Evolutionary conservation across 345 rosid species (phyloP).

Genomic region (Melaleuca alternifolia): DNA sequence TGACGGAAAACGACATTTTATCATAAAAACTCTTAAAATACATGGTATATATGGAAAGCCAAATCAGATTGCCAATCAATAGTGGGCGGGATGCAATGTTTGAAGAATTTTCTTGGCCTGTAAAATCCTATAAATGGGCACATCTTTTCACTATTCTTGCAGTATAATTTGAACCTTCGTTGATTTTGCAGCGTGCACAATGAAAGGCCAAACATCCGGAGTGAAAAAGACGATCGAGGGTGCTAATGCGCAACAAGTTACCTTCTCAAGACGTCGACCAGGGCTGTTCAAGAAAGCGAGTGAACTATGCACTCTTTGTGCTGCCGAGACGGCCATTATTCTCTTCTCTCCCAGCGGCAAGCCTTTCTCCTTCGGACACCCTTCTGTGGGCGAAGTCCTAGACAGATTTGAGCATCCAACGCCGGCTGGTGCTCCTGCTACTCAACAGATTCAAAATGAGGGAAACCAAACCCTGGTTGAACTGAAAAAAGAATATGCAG

Average conservation of each 20-base stretch:
- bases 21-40: neutral
- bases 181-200: neutral
- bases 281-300: conserved; percentile 54
- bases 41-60: neutral
- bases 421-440: too few species aligned
- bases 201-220: neutral
- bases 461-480: neutral
- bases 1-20: neutral
- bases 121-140: too few species aligned
- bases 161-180: neutral
- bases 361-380: conserved; percentile 44
- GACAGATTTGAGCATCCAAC: conserved; percentile 16
- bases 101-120: too few species aligned
- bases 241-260: conserved; percentile 27
- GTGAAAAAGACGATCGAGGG: neutral
- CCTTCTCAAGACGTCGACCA: conserved; percentile 37
- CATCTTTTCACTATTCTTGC: too few species aligned
- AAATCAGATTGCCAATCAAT: neutral
- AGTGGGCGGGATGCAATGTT: too few species aligned
- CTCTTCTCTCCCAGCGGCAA: conserved; percentile 51
- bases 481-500: conserved; percentile 4
- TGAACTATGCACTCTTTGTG: conserved; percentile 35
- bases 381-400: conserved; percentile 23
- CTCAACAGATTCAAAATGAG: neutral
- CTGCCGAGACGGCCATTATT: conserved; percentile 30